A percentile compares a stretch with the other conserved stretches of the same genome.
These are phyloP conservation scores for Backusella tuberculispora DNA, from an alignment of 192 early-diverging fungal genomes.

Conservation along the genomic window DNA sequence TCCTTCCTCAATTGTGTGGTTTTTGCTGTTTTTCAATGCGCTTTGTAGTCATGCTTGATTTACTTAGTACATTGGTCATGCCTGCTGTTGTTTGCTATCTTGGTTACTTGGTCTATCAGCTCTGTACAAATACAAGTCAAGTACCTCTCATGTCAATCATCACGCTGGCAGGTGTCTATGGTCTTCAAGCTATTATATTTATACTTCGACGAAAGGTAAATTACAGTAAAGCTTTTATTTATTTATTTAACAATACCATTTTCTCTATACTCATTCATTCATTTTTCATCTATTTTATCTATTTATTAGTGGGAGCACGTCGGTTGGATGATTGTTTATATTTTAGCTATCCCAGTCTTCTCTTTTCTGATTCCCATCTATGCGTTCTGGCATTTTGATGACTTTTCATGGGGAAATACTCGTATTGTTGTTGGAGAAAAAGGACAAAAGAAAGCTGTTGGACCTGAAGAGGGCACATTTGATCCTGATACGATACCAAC, in stretches of 20 bases:
- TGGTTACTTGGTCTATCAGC: conserved; percentile 77
- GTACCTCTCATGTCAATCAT: conserved; percentile 85
- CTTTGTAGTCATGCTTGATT: conserved; percentile 94
- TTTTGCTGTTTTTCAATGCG: conserved; percentile 98
- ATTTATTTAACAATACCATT: not conserved
- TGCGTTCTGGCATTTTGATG: conserved; percentile 99
- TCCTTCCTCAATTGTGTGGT: conserved; percentile 94
- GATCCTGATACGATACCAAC: conserved; percentile 67
- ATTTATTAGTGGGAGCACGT: conserved; percentile 68
- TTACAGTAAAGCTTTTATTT: not conserved
- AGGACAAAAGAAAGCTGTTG: conserved; percentile 20
- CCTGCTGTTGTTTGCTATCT: conserved; percentile 90
- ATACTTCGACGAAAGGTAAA: conserved; percentile 59
- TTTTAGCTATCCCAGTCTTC: conserved; percentile 88
- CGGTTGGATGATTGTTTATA: conserved; percentile 91
- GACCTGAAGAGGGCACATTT: conserved; percentile 60
- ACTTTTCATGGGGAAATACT: conserved; percentile 98
- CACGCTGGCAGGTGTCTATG: conserved; percentile 87
- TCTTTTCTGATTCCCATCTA: conserved; percentile 81
- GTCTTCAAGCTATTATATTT: conserved; percentile 88
- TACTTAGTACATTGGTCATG: conserved; percentile 91
- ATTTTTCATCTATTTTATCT: not conserved
- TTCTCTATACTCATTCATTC: not conserved
- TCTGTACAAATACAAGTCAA: conserved; percentile 58
- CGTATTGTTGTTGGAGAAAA: conserved; percentile 79